Evolutionary conservation across 306 rosid genomes (phyloP).

Genomic region (barrel medic (Medicago truncatula)): MtrunA17r5.0-ANR NC_053044.1:46977001-46977500

Average conservation of each 20-base stretch:
- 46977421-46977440: background rate
- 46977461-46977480: background rate
- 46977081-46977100: background rate
- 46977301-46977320: background rate
- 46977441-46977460: no score
- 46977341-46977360: background rate
- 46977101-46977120: background rate
- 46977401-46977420: background rate
- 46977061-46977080: background rate
- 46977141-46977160: no score
- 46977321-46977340: background rate
- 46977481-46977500: background rate
- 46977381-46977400: background rate
- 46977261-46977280: no score
- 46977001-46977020: background rate
- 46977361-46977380: background rate
- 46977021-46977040: background rate
- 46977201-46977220: no score
- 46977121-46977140: background rate
- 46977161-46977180: background rate
- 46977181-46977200: background rate
- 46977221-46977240: no score
- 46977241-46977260: no score
- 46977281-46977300: background rate
- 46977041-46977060: background rate